These are phyloP conservation scores for Aspergillus carbonarius DNA, from an alignment of 2,329 filamentous ascomycete genomes.

Conservation along the genomic window DNA sequence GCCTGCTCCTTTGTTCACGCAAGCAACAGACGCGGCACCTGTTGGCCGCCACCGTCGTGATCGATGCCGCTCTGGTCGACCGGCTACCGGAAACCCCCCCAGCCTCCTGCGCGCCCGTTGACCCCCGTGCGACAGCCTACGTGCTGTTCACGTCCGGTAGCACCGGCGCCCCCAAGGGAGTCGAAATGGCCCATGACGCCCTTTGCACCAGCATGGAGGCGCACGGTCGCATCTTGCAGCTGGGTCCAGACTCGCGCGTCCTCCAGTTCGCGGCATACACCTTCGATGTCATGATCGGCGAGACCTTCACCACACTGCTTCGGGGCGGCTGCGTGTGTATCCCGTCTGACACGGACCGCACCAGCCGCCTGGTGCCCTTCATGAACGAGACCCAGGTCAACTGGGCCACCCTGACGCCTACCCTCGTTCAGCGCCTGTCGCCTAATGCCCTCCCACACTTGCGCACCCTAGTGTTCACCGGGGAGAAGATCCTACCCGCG, in stretches of 20 bases:
- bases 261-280: constrained; percentile 6
- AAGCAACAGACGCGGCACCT: too few species aligned
- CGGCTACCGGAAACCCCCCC: too few species aligned
- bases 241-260: background rate
- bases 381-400: background rate
- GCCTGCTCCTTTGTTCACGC: too few species aligned
- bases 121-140: too few species aligned
- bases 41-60: too few species aligned
- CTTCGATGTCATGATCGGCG: constrained; percentile 5
- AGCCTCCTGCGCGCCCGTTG: too few species aligned
- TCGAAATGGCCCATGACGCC: background rate
- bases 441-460: constrained; percentile 41
- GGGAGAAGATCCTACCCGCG: background rate
- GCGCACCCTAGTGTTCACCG: constrained; percentile 15
- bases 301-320: background rate
- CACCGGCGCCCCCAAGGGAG: too few species aligned
- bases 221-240: background rate
- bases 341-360: constrained; percentile 5
- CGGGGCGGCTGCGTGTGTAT: constrained; percentile 12
- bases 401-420: background rate
- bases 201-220: background rate
- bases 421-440: background rate
- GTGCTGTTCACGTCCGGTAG: too few species aligned
- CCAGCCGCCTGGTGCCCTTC: constrained; percentile 39
- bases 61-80: too few species aligned